Evolutionary conservation across 371 early-diverging fungal genomes (phyloP).

Genomic region (Mucor velutinosus): DNA sequence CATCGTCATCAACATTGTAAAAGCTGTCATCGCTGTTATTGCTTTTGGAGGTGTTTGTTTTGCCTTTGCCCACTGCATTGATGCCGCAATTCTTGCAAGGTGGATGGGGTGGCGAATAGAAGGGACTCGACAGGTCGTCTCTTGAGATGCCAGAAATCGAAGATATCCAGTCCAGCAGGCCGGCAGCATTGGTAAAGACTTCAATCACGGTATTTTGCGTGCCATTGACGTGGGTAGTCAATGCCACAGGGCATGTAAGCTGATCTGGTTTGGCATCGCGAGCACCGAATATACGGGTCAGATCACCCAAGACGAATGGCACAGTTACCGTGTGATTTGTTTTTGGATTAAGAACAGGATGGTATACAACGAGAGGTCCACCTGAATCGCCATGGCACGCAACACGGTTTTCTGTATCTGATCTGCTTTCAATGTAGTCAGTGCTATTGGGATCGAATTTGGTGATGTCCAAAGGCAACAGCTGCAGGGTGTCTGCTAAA

Average conservation of each 20-base stretch:
- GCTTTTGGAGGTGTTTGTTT: background rate
- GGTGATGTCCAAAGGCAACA: slow-evolving; percentile 27
- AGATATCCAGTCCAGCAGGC: slow-evolving; percentile 27
- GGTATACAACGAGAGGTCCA: slow-evolving; percentile 27
- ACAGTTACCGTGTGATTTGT: background rate
- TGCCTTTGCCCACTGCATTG: background rate
- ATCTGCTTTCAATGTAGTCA: slow-evolving; percentile 26
- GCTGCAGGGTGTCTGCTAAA: slow-evolving; percentile 27
- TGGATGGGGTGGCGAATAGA: slow-evolving; percentile 16
- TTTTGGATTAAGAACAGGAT: background rate
- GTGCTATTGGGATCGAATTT: slow-evolving; percentile 12
- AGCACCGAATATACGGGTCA: slow-evolving; percentile 47
- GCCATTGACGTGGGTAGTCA: background rate
- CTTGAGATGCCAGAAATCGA: slow-evolving; percentile 8
- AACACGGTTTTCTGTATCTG: slow-evolving; percentile 17
- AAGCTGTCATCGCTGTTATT: background rate
- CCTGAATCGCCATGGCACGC: slow-evolving; percentile 56
- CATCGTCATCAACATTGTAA: background rate
- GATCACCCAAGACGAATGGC: slow-evolving; percentile 31
- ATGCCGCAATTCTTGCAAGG: background rate
- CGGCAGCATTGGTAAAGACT: slow-evolving; percentile 15
- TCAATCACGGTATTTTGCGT: slow-evolving; percentile 8
- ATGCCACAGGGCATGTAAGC: slow-evolving; percentile 35
- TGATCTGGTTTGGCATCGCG: slow-evolving; percentile 24
- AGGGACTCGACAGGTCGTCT: slow-evolving; percentile 17